Conservation (phyloP, 768 basidiomycete species). For the Coprinopsis sp. region DNA sequence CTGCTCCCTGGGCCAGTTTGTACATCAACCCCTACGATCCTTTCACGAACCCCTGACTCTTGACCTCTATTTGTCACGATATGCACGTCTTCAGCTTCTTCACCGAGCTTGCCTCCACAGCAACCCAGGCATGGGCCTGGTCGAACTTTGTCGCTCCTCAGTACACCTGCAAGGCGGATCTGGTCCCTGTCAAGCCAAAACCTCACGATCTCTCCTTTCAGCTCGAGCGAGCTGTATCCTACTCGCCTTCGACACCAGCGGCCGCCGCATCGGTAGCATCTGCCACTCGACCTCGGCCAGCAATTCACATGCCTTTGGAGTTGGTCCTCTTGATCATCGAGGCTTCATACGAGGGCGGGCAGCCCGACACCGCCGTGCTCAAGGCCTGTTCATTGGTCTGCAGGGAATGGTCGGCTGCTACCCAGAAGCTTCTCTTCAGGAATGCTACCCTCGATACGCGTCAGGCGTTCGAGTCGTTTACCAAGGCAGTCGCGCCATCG, state of each 20-base stretch:
- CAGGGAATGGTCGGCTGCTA: constrained; percentile 57
- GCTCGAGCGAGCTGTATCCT: constrained; percentile 4
- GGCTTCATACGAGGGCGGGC: constrained; percentile 38
- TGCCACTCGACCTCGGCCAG: constrained; percentile 9
- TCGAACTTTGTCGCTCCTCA: constrained; percentile 4
- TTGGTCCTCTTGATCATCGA: constrained; percentile 61
- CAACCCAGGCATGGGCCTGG: constrained; percentile 4
- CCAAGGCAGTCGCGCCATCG: constrained; percentile 42
- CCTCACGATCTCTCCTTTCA: constrained; percentile 9
- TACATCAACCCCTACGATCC: no score
- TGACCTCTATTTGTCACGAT: constrained; percentile 5
- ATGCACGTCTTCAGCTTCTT: constrained; percentile 9
- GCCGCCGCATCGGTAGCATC: neutral
- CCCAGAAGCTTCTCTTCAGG: constrained; percentile 63
- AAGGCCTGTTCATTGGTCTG: constrained; percentile 58
- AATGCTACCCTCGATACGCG: constrained; percentile 51
- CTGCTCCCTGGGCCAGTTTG: no score
- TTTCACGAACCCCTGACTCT: no score
- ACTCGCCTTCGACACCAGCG: neutral
- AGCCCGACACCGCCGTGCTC: constrained; percentile 33
- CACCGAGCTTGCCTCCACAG: constrained; percentile 8
- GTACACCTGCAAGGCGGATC: neutral
- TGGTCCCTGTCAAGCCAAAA: constrained; percentile 3
- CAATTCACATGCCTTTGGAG: constrained; percentile 51
- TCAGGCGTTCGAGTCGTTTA: constrained; percentile 50